Conservation (phyloP, 495 filamentous ascomycete genomes). For the Tuber umbilicatum region DNA sequence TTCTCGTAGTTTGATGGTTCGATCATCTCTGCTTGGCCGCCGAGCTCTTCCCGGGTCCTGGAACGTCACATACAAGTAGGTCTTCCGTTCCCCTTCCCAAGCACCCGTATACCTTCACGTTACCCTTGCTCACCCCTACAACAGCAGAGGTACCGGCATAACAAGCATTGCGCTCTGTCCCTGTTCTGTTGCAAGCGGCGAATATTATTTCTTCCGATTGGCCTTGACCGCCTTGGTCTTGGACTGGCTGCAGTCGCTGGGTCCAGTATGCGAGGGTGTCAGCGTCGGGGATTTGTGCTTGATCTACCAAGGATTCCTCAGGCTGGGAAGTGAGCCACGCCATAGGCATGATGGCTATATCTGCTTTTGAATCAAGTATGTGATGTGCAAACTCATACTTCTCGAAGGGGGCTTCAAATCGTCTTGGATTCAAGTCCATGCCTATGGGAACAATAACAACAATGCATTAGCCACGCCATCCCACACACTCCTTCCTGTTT, state of each 20-base stretch:
- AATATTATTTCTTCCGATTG: conserved; percentile 57
- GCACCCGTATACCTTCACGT: conserved; percentile 61
- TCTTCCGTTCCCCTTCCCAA: conserved; percentile 61
- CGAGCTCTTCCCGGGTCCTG: conserved; percentile 30
- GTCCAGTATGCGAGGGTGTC: conserved; percentile 87
- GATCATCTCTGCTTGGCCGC: conserved; percentile 12
- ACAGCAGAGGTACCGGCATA: conserved; percentile 87
- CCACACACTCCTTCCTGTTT: not conserved
- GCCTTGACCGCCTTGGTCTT: conserved; percentile 48
- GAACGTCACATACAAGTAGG: conserved; percentile 49
- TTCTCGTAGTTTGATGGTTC: not conserved
- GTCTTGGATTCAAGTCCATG: conserved; percentile 59
- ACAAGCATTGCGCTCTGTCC: conserved; percentile 57
- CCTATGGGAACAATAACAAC: conserved; percentile 42
- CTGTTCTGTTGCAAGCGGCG: conserved; percentile 76
- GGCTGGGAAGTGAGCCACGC: conserved; percentile 69
- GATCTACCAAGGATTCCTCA: conserved; percentile 43
- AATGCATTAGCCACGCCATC: conserved; percentile 9
- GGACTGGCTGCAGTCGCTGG: conserved; percentile 68
- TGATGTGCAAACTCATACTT: conserved; percentile 82
- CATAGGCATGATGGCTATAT: conserved; percentile 76
- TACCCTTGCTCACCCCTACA: conserved; percentile 62
- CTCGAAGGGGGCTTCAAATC: conserved; percentile 53
- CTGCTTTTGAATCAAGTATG: conserved; percentile 57
- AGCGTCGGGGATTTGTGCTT: conserved; percentile 55